Evolutionary conservation across 208 protist species (phyloP).

Genomic region (Vickermania spadyakhi): DNA sequence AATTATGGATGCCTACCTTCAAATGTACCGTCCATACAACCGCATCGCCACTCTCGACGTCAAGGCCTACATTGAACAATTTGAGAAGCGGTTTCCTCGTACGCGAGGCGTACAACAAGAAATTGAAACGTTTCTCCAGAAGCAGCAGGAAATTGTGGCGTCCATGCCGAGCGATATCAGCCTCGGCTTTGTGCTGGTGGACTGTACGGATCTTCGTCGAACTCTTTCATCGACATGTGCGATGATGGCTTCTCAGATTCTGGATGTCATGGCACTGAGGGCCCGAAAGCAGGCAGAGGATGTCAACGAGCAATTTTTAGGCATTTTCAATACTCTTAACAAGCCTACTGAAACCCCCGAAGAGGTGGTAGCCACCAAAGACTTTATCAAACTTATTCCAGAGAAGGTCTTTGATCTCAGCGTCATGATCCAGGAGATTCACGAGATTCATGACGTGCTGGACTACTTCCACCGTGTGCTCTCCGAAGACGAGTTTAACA

Average conservation of each 20-base stretch:
- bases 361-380: constrained; percentile 82
- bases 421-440: constrained; percentile 54
- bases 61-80: constrained; percentile 53
- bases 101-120: constrained; percentile 68
- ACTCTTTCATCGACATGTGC: constrained; percentile 72
- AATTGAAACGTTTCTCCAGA: constrained; percentile 53
- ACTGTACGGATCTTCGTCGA: constrained; percentile 66
- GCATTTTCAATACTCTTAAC: constrained; percentile 48
- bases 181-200: constrained; percentile 72
- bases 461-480: constrained; percentile 87
- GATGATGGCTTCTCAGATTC: constrained; percentile 34
- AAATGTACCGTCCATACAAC: constrained; percentile 51
- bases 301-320: constrained; percentile 56
- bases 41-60: constrained; percentile 76
- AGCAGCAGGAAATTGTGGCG: constrained; percentile 46
- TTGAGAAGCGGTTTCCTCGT: constrained; percentile 52
- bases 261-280: constrained; percentile 69
- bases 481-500: constrained; percentile 90
- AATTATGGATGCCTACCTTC: constrained; percentile 64
- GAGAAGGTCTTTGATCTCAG: constrained; percentile 83
- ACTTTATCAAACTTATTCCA: constrained; percentile 86
- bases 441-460: constrained; percentile 80
- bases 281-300: constrained; percentile 60
- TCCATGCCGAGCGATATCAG: constrained; percentile 51
- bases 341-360: constrained; percentile 77